Evolutionary conservation across 352 stramenopile species (phyloP).

Genomic region (Phytophthora syringae): DNA sequence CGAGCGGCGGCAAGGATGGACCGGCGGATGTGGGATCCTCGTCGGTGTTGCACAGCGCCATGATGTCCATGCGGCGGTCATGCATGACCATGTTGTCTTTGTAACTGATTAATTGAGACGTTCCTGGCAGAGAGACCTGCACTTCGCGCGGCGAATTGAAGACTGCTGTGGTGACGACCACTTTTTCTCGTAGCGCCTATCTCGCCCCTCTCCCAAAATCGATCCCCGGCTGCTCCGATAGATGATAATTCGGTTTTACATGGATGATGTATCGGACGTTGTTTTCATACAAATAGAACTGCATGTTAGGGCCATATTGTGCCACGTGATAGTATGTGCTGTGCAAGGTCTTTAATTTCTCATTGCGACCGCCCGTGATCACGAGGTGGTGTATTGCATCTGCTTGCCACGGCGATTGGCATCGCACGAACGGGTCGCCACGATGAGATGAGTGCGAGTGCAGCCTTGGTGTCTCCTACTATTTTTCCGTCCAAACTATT

Average conservation of each 20-base stretch:
- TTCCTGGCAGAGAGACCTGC: background rate
- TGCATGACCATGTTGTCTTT: constrained; percentile 24
- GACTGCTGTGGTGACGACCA: constrained; percentile 19
- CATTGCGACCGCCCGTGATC: too few relatives aligned
- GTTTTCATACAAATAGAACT: too few relatives aligned
- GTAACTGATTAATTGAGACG: background rate
- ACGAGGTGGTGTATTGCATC: constrained; percentile 20
- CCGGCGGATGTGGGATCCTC: constrained; percentile 7
- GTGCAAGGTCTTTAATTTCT: too few relatives aligned
- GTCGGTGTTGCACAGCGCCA: constrained; percentile 24
- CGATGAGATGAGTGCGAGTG: constrained; percentile 8
- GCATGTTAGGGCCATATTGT: too few relatives aligned
- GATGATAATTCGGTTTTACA: too few relatives aligned
- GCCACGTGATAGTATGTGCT: too few relatives aligned
- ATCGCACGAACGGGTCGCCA: background rate
- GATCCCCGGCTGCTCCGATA: background rate
- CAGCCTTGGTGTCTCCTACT: too few relatives aligned
- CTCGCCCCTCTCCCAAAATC: constrained; percentile 1
- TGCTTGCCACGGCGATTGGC: constrained; percentile 20
- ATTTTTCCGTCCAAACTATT: too few relatives aligned
- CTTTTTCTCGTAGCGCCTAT: constrained; percentile 17
- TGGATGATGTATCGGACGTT: too few relatives aligned
- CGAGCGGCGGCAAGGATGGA: constrained; percentile 15
- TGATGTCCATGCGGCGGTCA: constrained; percentile 48
- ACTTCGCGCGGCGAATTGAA: constrained; percentile 22